Conservation (phyloP, 805 yeast species). For the Metschnikowia hibisci region DNA sequence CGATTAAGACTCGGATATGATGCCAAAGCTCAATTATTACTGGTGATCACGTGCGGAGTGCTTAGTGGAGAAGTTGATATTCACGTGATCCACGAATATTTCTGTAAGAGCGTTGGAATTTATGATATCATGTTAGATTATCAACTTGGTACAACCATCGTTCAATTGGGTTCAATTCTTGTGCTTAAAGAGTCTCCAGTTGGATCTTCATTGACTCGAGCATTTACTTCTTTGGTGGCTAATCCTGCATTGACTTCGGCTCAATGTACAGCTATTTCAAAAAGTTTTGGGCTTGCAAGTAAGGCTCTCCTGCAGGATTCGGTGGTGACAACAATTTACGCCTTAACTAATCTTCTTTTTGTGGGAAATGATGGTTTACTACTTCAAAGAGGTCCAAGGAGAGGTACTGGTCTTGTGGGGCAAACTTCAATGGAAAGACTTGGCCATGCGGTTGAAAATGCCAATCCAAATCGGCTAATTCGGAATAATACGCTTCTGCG, state of each 20-base stretch:
- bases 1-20: conserved; percentile 48
- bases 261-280: conserved; percentile 51
- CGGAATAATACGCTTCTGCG: conserved; percentile 12
- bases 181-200: conserved; percentile 38
- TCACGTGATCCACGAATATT: conserved; percentile 41
- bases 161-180: conserved; percentile 55
- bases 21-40: conserved; percentile 54
- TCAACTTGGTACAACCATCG: conserved; percentile 46
- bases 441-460: conserved; percentile 2
- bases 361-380: conserved; percentile 43
- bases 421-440: conserved; percentile 5
- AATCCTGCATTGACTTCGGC: conserved; percentile 46
- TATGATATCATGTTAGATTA: conserved; percentile 52
- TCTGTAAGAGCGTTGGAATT: conserved; percentile 50
- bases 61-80: conserved; percentile 43
- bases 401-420: conserved; percentile 30
- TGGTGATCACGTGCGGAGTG: conserved; percentile 58
- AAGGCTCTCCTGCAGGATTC: conserved; percentile 73
- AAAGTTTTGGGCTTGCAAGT: conserved; percentile 61
- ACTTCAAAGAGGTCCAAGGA: conserved; percentile 23
- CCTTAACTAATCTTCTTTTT: conserved; percentile 70
- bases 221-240: conserved; percentile 52
- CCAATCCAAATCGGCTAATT: conserved; percentile 12
- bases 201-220: conserved; percentile 38
- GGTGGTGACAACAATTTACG: conserved; percentile 78